Percentiles rank a stretch among this genome's conserved stretches.
Evolutionary conservation across 768 basidiomycete species (phyloP).

Genomic region (Mycena polygramma): DNA sequence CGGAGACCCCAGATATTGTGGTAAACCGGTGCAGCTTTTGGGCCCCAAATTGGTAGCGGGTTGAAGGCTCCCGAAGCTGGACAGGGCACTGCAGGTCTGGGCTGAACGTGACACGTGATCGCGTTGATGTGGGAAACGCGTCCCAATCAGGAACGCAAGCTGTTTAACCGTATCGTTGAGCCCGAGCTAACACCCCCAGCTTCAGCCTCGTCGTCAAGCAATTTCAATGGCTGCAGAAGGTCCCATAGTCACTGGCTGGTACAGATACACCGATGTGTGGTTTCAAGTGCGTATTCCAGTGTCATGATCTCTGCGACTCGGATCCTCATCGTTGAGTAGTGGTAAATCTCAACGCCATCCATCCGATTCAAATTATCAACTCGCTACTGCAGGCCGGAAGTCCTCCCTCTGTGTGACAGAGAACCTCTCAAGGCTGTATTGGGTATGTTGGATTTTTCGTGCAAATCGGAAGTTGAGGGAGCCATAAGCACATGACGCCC

Average conservation of each 20-base stretch:
- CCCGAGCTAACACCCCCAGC: background rate
- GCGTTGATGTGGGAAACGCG: no score
- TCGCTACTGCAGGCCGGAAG: slow-evolving; percentile 62
- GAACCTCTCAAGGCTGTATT: slow-evolving; percentile 77
- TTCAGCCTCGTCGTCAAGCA: background rate
- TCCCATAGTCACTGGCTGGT: slow-evolving; percentile 76
- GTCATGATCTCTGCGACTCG: background rate
- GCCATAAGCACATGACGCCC: slow-evolving; percentile 67
- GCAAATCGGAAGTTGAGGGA: background rate
- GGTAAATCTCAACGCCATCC: background rate
- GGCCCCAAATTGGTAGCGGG: no score
- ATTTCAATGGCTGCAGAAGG: slow-evolving; percentile 20
- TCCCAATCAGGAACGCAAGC: no score
- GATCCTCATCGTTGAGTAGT: slow-evolving; percentile 5
- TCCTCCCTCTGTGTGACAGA: slow-evolving; percentile 68
- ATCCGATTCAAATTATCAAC: slow-evolving; percentile 3
- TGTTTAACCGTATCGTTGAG: background rate
- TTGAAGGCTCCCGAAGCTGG: no score
- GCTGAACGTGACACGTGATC: no score
- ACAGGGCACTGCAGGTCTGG: no score
- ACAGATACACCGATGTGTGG: slow-evolving; percentile 87
- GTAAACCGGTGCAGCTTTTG: no score
- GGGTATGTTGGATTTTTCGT: slow-evolving; percentile 46
- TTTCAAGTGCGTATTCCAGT: slow-evolving; percentile 70
- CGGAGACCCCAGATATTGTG: no score